phyloP scores from a whole-genome alignment of 1,139 yeast species.

The Geotrichum candidum region DNA sequence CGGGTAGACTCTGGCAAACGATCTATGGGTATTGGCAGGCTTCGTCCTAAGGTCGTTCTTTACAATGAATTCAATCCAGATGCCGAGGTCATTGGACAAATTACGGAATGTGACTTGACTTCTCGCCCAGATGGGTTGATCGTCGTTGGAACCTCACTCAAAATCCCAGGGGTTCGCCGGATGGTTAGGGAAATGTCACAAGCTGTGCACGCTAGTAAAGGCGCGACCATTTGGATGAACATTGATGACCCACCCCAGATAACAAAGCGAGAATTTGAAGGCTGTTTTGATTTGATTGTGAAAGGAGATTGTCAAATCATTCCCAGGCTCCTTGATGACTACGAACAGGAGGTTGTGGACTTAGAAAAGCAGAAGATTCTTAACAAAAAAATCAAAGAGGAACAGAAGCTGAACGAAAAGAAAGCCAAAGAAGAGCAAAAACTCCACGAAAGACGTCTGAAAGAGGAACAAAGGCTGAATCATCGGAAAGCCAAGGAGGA shows the following conservation, averaged over 20 bases:
- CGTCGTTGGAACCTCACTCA: slow-evolving; percentile 79
- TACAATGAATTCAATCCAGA: slow-evolving; percentile 88
- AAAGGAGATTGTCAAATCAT: slow-evolving; percentile 56
- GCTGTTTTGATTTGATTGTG: slow-evolving; percentile 48
- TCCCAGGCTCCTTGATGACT: slow-evolving; percentile 36
- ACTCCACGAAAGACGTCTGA: neutral
- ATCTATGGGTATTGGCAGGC: slow-evolving; percentile 64
- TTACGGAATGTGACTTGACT: slow-evolving; percentile 60
- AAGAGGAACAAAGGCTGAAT: neutral
- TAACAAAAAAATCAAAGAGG: neutral
- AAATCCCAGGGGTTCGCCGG: slow-evolving; percentile 80
- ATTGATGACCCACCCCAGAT: slow-evolving; percentile 44
- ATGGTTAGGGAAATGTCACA: slow-evolving; percentile 65
- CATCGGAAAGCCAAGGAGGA: neutral
- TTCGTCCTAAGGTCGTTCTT: slow-evolving; percentile 76
- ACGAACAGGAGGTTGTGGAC: slow-evolving; percentile 25
- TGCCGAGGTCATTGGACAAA: slow-evolving; percentile 70
- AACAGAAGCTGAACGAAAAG: neutral
- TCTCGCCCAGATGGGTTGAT: slow-evolving; percentile 68
- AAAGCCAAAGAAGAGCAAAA: neutral
- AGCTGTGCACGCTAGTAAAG: slow-evolving; percentile 54
- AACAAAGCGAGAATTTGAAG: slow-evolving; percentile 44
- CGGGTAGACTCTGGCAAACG: slow-evolving; percentile 62
- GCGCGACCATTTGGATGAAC: slow-evolving; percentile 54
- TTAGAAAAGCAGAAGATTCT: neutral